Base-by-base conservation (phyloP, 2,329 filamentous ascomycete species). In the Orbilia ellipsospora region DNA sequence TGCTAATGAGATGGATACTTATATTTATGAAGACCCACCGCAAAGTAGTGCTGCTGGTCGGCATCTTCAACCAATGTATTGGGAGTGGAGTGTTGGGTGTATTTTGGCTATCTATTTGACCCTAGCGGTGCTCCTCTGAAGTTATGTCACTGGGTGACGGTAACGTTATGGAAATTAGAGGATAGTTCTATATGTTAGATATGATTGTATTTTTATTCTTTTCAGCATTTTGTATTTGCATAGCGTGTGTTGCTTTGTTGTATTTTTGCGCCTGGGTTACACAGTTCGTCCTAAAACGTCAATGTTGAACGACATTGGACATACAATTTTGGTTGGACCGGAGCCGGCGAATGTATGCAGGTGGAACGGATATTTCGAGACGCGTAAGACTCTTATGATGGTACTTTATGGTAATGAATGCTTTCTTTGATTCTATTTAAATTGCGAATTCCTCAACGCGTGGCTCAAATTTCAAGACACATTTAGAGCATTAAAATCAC, bases 191-290 rank as follows among this genome's bases (percentile, higher is more conserved):
- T 48, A 48, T 48, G 44, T 48, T n/a, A 6, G 8, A 48, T 48
- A 48, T 48, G 31, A 36, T 36, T 36, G 31, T 36, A 36, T 6
- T 36, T 36, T 1, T n/a, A n/a, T 36, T 36, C 31, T 36, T 36
- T 36, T 36, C 31, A 36, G 10, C 31, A 36, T 36, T 36, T 23
- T 10, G 31, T 7, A 48, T 48, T 48, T 13, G 15, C 13, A 48
- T 5, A 15, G 15, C 13, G 4, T 18, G 48, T 23, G 48, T 63
- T 63, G 26, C 42, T 56, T 23, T 59, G 60, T 66, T 66, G 51
- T 20, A 66, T 57, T 54, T 66, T 26, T 13, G 23, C 15, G 28
- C 57, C 13, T 57, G 56, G 57, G 57, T 61, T 61, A 61, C 57
- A 61, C 57, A 61, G 31, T 28, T 36, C 31, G 31, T 36, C 56